phyloP scores from a whole-genome alignment of 2,329 filamentous ascomycete species.

The Diaporthe caulivora region DNA sequence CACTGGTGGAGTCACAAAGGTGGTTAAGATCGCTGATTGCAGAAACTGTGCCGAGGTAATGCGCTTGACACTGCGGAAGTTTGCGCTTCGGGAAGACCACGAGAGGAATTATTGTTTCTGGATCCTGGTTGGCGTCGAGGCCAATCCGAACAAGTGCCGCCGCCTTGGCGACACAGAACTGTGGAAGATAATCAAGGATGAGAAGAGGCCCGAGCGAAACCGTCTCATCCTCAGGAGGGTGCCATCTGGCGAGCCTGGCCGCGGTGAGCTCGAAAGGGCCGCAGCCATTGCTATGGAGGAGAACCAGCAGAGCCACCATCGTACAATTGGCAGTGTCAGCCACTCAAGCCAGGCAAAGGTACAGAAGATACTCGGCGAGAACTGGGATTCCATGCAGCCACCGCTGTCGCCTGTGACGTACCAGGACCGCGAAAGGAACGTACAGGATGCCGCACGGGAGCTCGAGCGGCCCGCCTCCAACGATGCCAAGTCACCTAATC shows the following conservation, averaged over 20 bases:
- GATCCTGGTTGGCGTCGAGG: constrained; percentile 86
- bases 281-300: constrained; percentile 92
- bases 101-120: constrained; percentile 98
- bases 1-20: constrained; percentile 90
- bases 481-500: constrained; percentile 57
- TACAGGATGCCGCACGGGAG: constrained; percentile 69
- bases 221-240: constrained; percentile 92
- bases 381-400: constrained; percentile 84
- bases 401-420: constrained; percentile 86
- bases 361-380: constrained; percentile 89
- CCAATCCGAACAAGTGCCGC: constrained; percentile 84
- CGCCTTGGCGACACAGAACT: constrained; percentile 88
- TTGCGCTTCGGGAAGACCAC: constrained; percentile 88
- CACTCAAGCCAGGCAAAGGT: constrained; percentile 88
- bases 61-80: constrained; percentile 88
- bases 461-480: constrained; percentile 67
- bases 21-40: constrained; percentile 93
- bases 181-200: constrained; percentile 90
- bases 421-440: constrained; percentile 76
- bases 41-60: constrained; percentile 94
- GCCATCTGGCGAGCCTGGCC: constrained; percentile 90
- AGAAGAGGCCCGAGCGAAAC: constrained; percentile 86
- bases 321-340: constrained; percentile 73
- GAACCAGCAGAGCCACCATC: constrained; percentile 77
- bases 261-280: constrained; percentile 86